Percentiles rank a stretch among this genome's conserved stretches.
Conservation (phyloP, 495 filamentous ascomycete species). For the Hypoxylon fuscum region DNA sequence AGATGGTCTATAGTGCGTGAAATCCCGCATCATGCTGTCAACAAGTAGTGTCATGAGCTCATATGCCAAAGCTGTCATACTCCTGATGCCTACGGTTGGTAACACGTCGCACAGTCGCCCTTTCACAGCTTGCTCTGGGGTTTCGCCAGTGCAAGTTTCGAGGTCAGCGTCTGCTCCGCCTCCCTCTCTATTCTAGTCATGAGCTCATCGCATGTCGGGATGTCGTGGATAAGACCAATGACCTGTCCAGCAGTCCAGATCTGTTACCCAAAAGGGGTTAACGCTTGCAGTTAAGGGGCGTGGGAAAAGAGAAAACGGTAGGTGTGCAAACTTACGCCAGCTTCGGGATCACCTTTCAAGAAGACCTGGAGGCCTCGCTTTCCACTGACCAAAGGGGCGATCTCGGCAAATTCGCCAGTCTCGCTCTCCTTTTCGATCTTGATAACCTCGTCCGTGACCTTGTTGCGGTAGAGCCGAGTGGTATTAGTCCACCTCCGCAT, state of each 20-base stretch:
- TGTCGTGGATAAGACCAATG: conserved; percentile 73
- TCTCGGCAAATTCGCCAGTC: conserved; percentile 89
- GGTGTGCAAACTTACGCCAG: conserved; percentile 71
- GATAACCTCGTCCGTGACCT: conserved; percentile 80
- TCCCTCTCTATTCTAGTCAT: conserved; percentile 68
- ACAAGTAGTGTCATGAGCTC: conserved; percentile 4
- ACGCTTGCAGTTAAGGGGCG: not conserved
- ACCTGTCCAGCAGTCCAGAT: conserved; percentile 73
- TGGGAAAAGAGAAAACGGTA: conserved; percentile 14
- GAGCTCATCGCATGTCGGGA: conserved; percentile 66
- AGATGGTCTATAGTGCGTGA: not conserved
- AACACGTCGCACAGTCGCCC: conserved; percentile 2
- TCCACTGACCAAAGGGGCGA: conserved; percentile 89
- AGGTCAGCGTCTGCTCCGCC: conserved; percentile 62
- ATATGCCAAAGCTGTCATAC: not conserved
- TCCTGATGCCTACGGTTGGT: not conserved
- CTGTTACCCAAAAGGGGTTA: conserved; percentile 37
- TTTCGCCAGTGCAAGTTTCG: conserved; percentile 49
- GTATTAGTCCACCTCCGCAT: conserved; percentile 95
- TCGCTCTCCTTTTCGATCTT: conserved; percentile 86
- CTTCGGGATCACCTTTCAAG: conserved; percentile 88
- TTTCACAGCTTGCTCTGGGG: conserved; percentile 54
- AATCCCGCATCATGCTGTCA: not conserved
- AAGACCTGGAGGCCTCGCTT: conserved; percentile 93
- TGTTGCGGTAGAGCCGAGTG: conserved; percentile 85